Percentiles rank a stretch among this genome's conserved stretches.
Conservation (phyloP, 176 grass and related monocot species). For the Musa itinerans region DNA sequence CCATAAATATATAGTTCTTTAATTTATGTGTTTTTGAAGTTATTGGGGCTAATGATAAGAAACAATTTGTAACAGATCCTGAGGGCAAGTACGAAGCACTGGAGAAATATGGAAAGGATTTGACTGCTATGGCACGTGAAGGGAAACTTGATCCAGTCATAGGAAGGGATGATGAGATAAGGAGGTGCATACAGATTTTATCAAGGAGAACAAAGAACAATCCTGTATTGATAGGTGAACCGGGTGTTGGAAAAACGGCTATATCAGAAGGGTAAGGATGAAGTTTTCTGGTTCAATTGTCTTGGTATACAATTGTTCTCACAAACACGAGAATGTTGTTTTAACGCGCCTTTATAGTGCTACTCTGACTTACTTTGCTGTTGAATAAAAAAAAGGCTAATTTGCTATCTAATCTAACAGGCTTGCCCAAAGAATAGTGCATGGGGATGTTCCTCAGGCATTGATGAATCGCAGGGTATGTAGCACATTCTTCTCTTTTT, state of each 20-base stretch:
- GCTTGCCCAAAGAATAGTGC: constrained; percentile 96
- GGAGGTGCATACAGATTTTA: constrained; percentile 97
- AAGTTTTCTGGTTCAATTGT: constrained; percentile 5
- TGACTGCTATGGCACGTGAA: constrained; percentile 86
- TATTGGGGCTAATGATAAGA: constrained; percentile 6
- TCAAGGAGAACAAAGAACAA: constrained; percentile 98
- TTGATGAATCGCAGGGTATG: constrained; percentile 78
- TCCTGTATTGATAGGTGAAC: constrained; percentile 97
- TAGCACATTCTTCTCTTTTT: not conserved
- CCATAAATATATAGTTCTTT: not conserved
- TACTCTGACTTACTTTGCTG: not conserved
- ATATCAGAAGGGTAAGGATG: constrained; percentile 87
- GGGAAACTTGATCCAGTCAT: constrained; percentile 99
- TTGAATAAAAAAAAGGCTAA: constrained; percentile 14
- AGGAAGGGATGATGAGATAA: constrained; percentile 96
- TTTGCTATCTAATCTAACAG: constrained; percentile 36
- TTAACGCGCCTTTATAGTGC: too few species aligned
- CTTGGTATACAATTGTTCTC: not conserved
- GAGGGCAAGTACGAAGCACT: constrained; percentile 96
- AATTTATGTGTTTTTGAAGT: not conserved
- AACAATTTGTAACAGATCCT: constrained; percentile 49
- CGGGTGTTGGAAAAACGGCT: constrained; percentile 95
- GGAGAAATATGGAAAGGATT: constrained; percentile 95
- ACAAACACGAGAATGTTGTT: too few species aligned
- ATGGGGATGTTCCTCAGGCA: constrained; percentile 95